phyloP scores from a whole-genome alignment of 257 asterid species.

The Cruciata laevipes region DNA sequence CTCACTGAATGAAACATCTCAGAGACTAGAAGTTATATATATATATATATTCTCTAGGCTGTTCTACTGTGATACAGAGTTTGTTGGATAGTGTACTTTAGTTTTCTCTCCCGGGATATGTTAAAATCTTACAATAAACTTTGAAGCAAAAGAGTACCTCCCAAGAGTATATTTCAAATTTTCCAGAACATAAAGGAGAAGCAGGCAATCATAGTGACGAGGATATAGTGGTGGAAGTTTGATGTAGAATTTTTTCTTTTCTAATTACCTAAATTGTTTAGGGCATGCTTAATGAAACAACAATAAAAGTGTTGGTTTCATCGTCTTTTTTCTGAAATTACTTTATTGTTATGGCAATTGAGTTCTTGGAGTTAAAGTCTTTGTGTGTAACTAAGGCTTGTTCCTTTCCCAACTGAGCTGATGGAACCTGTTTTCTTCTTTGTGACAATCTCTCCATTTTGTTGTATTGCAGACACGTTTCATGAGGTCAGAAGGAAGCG shows the following conservation, averaged over 20 bases:
- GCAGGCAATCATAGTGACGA: too few species aligned
- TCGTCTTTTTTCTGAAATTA: too few species aligned
- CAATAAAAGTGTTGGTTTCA: not conserved
- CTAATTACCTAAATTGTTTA: not conserved
- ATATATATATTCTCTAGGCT: too few species aligned
- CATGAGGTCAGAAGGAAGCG: constrained; percentile 87
- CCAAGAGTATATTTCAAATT: too few species aligned
- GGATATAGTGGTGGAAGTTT: not conserved
- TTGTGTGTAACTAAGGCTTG: not conserved
- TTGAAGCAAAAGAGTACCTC: too few species aligned
- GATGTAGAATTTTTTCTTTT: not conserved
- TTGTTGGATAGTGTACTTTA: too few species aligned
- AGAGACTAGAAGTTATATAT: too few species aligned
- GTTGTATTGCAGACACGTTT: constrained; percentile 59
- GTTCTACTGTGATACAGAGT: too few species aligned
- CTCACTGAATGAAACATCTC: too few species aligned
- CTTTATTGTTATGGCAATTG: not conserved
- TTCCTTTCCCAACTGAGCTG: not conserved
- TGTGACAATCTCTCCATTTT: not conserved
- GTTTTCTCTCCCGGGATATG: too few species aligned
- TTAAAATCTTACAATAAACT: too few species aligned
- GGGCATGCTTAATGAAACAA: not conserved
- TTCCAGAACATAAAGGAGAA: too few species aligned
- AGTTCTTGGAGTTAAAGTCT: not conserved
- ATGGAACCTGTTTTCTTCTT: not conserved